Base-by-base conservation (phyloP, 2,329 filamentous ascomycete genomes). In the Penicillium concentricum region DNA sequence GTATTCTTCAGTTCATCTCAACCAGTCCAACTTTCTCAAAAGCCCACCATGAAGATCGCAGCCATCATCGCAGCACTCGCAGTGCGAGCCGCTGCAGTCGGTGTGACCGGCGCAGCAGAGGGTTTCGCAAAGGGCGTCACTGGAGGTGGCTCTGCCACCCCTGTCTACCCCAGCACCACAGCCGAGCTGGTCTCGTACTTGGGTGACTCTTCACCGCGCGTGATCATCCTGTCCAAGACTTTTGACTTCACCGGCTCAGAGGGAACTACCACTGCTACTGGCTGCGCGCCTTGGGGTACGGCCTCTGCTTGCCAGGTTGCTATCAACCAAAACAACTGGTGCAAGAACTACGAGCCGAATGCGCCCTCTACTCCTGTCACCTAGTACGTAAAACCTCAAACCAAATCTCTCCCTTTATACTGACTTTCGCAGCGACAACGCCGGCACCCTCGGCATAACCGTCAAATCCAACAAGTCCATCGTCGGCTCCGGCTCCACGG, bases 291-390 rank as follows among this genome's bases (percentile, higher is more conserved):
- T 24, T 84, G 79, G 73, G 83, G 82, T 37, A 83, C 81, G 26
- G 78, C 69, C 12, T 71, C 79, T 3, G 72, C 57, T 12, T 84
- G 85, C 72, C 84, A 87, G 76, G 64, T 79, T 41, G 82, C 84
- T 61, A 86, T 87, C 69, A 83, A 86, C 75, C 76, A 83, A 74
- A 73, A 85, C 67, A 67, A 78, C 66, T 84, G 82, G 80, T 87
- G 84, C 71, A 74, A 69, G 54, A 85, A 86, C 75, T 83, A 87
- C 70, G 75, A 87, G 72, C 74, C 82, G 51, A 74, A 76, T 35
- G 80, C 82, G 2, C 77, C 80, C 32, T 77, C 75, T 45, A 77
- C 76, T 41, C 73, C 74, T 8, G 79, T 72, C 4, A 59, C 45
- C 24, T 78, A 78, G 64, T 65, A 53, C 44, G 63, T 42, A 6